These are phyloP conservation scores for Cupressus sempervirens DNA, from an alignment of 75 land plant genomes.

Conservation along the genomic window DNA sequence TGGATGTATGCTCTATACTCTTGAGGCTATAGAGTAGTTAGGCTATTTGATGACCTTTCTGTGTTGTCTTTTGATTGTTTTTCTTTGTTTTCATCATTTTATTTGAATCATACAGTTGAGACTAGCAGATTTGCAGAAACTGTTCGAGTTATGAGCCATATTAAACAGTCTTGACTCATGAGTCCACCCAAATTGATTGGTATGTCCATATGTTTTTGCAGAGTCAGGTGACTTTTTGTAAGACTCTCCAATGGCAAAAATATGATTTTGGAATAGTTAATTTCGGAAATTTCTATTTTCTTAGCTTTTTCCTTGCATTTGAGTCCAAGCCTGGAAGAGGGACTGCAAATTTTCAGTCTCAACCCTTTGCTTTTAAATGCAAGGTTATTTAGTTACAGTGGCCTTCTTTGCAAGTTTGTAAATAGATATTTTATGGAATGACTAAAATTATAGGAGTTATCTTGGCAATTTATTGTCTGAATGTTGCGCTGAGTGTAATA, in stretches of 20 bases:
- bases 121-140: too few species aligned
- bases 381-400: background rate
- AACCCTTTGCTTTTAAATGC: background rate
- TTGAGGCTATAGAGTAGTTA: background rate
- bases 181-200: background rate
- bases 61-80: background rate
- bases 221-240: background rate
- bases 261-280: background rate
- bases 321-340: background rate
- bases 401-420: background rate
- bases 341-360: background rate
- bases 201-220: background rate
- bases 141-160: too few species aligned
- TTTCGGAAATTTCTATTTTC: background rate
- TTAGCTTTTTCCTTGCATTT: background rate
- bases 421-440: background rate
- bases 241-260: background rate
- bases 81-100: background rate
- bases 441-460: background rate
- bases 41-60: conserved; percentile 3
- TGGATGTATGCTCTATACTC: background rate
- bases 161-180: background rate
- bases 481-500: background rate
- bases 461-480: background rate
- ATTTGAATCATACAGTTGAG: background rate